Conservation (phyloP, 768 basidiomycete genomes). For the Agaricus sinodeliciosus region DNA sequence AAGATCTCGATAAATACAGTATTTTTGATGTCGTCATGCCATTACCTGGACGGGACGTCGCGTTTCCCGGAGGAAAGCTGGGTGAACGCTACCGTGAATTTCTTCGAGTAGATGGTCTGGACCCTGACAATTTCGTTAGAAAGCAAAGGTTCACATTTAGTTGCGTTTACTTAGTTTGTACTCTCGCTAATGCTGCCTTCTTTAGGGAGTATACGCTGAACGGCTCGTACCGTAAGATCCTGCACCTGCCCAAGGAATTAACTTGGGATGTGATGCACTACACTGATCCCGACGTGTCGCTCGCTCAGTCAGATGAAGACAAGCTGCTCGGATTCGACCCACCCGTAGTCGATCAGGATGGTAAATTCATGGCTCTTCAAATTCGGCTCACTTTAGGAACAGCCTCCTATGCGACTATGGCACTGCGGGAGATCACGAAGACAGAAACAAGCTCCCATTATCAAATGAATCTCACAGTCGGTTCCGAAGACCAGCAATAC, state of each 20-base stretch:
- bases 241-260: conserved; percentile 78
- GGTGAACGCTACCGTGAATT: conserved; percentile 83
- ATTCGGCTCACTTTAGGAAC: conserved; percentile 82
- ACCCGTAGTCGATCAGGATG: conserved; percentile 59
- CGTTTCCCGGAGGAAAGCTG: conserved; percentile 83
- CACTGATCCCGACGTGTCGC: conserved; percentile 87
- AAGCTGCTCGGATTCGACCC: conserved; percentile 75
- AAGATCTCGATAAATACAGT: conserved; percentile 72
- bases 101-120: conserved; percentile 78
- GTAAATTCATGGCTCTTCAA: conserved; percentile 85
- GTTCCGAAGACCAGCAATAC: conserved; percentile 80
- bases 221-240: conserved; percentile 89
- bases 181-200: conserved; percentile 5
- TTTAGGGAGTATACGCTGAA: conserved; percentile 84
- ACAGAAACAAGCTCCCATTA: conserved; percentile 91
- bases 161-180: background rate
- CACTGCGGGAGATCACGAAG: conserved; percentile 89
- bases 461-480: conserved; percentile 72
- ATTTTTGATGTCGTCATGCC: conserved; percentile 98
- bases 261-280: conserved; percentile 82
- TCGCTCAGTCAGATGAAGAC: conserved; percentile 96
- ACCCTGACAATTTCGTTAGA: conserved; percentile 82
- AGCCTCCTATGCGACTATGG: conserved; percentile 97
- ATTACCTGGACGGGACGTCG: conserved; percentile 91
- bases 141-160: conserved; percentile 69